Base-by-base conservation (phyloP, 495 filamentous ascomycete genomes). In the Bryoglossum gracile region DNA sequence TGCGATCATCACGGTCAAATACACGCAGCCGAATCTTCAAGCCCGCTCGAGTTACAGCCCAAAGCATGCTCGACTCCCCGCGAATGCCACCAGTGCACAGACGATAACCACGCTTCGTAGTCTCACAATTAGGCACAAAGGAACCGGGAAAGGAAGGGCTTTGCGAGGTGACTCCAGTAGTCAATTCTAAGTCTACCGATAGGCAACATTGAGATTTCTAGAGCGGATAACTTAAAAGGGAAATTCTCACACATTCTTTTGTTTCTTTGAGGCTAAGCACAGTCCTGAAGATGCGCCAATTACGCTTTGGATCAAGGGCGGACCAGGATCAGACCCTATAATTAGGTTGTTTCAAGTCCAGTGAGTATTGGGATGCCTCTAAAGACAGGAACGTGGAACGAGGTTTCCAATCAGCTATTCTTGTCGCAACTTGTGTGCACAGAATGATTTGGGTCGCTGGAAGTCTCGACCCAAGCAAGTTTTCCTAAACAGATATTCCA, bases 21-120 rank as follows among this genome's bases (percentile, higher is more conserved):
- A 21, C 13, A 46, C 41, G 1, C 41, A 21, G 28, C 43, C n/a
- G 43, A 43, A 48, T 25, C 35, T 53, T 9, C 43, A 53, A 43
- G 44, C 44, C 2, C 50, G 32, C 2, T 53, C 50, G 3, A 41
- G 17, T n/a, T 42, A 47, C 36, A 33, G 14, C 23, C 50, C 36
- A 17, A 33, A 41, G 8, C 43, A 34, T 35, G 23, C 35, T 14
- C 14, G 44, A 41, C n/a, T 24, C 36, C 44, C 54, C 5, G 62
- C 68, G 6, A 66, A 76, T 41, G 69, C 79, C 8, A 73, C 65
- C 1, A 74, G 66, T 11, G 73, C 83, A 18, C 78, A 70, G 47
- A 75, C 76, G 3, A 74, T 82, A 40, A 71, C 67, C 19, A 78
- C 80, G 0, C 75, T 80, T 9, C 74, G 73, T 42, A 75, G 76